phyloP scores from a whole-genome alignment of 2,329 filamentous ascomycete species.

The Keithomyces neogunnii region DNA sequence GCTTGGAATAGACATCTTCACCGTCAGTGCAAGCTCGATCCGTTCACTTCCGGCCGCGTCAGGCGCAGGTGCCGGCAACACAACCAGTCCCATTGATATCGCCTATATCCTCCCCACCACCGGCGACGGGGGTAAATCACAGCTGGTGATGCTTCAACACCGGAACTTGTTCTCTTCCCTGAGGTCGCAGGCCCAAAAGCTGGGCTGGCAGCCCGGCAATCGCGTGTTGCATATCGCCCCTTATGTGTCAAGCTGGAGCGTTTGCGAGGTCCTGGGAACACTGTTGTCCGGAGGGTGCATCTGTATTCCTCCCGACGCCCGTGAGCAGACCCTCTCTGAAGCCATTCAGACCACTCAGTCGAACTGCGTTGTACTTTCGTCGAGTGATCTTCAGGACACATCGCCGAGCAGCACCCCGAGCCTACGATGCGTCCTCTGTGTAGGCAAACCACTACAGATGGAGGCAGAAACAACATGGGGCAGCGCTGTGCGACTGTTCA shows the following conservation, averaged over 20 bases:
- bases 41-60: too few relatives aligned
- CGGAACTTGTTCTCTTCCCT: not conserved
- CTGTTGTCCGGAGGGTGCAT: slow-evolving; percentile 2
- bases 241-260: not conserved
- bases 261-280: slow-evolving; percentile 1
- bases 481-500: not conserved
- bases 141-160: not conserved
- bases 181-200: not conserved
- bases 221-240: not conserved
- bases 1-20: not conserved
- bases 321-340: not conserved
- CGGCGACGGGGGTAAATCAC: not conserved
- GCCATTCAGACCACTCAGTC: not conserved
- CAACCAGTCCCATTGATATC: too few relatives aligned
- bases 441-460: not conserved
- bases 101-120: too few relatives aligned
- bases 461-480: not conserved
- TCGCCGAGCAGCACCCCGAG: not conserved
- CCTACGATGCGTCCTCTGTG: not conserved
- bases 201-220: slow-evolving; percentile 1
- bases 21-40: not conserved
- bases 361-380: not conserved
- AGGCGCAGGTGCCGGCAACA: too few relatives aligned
- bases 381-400: not conserved
- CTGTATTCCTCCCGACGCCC: not conserved